Conservation (phyloP, 73 alveolate genomes). For the Breviolum minutum region DNA sequence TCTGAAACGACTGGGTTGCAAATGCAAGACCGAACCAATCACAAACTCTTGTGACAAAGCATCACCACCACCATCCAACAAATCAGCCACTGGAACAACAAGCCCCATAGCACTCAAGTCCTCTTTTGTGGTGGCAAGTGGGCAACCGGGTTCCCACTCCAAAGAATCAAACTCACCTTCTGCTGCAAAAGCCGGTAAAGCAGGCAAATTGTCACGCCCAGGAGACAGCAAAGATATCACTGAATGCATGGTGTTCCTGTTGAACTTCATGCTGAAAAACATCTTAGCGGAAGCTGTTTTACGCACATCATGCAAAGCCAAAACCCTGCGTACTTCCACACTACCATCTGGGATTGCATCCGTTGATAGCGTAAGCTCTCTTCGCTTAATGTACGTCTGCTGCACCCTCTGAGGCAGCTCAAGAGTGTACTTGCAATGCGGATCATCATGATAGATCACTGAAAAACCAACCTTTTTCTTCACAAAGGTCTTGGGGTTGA, state of each 20-base stretch:
- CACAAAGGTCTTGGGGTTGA: background rate
- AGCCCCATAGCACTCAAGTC: background rate
- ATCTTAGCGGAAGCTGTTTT: background rate
- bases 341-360: background rate
- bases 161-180: background rate
- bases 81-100: background rate
- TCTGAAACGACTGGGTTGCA: background rate
- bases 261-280: background rate
- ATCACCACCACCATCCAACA: constrained; percentile 9
- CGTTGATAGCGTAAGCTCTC: background rate
- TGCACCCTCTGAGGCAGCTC: background rate
- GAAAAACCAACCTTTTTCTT: background rate
- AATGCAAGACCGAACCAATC: background rate
- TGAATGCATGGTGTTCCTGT: background rate
- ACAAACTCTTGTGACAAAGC: background rate
- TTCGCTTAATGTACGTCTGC: background rate
- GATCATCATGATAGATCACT: constrained; percentile 55
- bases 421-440: background rate
- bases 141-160: background rate
- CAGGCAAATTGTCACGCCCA: background rate
- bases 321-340: background rate
- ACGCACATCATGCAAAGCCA: background rate
- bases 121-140: background rate
- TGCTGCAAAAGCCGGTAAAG: background rate
- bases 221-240: constrained; percentile 10